Evolutionary conservation across 2,329 filamentous ascomycete genomes (phyloP).

Genomic region (Aspergillus sp.): DNA sequence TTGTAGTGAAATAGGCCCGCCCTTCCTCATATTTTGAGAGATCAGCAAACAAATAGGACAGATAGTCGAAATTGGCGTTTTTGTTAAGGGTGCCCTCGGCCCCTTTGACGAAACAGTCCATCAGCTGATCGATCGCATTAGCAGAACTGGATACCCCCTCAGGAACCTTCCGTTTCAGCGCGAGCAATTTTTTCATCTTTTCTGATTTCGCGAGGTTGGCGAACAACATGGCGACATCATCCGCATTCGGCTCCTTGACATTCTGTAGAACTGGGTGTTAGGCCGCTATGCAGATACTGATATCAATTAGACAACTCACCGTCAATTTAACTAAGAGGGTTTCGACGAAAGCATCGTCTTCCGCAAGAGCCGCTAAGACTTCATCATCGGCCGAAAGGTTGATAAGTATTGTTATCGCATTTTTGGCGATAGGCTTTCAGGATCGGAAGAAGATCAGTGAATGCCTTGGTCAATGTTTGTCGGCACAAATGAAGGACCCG

Average conservation of each 20-base stretch:
- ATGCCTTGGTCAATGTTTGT: neutral
- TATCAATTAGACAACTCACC: conserved; percentile 59
- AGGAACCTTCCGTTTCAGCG: conserved; percentile 68
- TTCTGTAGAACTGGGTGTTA: conserved; percentile 30
- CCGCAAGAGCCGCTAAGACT: conserved; percentile 70
- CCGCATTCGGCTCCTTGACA: conserved; percentile 73
- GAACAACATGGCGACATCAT: conserved; percentile 85
- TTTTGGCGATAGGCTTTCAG: conserved; percentile 78
- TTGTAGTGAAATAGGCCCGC: conserved; percentile 71
- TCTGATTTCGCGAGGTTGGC: conserved; percentile 88
- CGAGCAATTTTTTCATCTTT: conserved; percentile 67
- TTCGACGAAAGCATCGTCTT: conserved; percentile 80
- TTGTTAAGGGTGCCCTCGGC: conserved; percentile 81
- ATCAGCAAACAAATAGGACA: conserved; percentile 92
- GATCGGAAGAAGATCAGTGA: conserved; percentile 12
- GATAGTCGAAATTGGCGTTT: conserved; percentile 83
- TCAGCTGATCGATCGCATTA: conserved; percentile 80
- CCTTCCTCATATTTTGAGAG: conserved; percentile 78
- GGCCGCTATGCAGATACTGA: neutral
- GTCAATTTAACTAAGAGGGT: conserved; percentile 72
- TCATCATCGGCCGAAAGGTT: conserved; percentile 84
- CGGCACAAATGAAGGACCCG: neutral
- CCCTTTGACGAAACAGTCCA: conserved; percentile 96
- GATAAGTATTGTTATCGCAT: conserved; percentile 76
- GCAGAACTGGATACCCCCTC: conserved; percentile 71